Conservation (phyloP, 768 basidiomycete genomes). For the Boletellus sp. region DNA sequence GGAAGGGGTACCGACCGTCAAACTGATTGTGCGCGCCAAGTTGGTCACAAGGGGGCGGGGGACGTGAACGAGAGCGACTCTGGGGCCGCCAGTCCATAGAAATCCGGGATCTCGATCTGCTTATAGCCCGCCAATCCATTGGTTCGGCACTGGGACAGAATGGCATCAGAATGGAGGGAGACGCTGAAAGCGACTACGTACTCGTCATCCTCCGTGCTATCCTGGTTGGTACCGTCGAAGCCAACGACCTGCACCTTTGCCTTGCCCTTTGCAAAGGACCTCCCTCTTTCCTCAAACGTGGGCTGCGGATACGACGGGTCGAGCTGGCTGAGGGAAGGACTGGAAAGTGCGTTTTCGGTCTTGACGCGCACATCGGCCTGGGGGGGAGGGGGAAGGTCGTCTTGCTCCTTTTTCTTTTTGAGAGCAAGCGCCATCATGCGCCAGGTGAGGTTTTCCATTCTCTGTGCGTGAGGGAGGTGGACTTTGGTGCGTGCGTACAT, state of each 20-base stretch:
- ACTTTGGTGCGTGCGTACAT: slow-evolving; percentile 91
- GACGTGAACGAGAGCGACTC: slow-evolving; percentile 74
- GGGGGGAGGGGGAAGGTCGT: slow-evolving; percentile 28
- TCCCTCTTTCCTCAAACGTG: slow-evolving; percentile 55
- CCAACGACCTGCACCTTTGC: slow-evolving; percentile 73
- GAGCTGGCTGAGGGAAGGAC: neutral
- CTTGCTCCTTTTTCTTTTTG: slow-evolving; percentile 82
- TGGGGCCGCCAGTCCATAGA: slow-evolving; percentile 90
- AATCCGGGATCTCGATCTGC: slow-evolving; percentile 84
- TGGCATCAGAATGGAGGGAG: slow-evolving; percentile 22
- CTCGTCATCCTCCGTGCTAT: slow-evolving; percentile 70
- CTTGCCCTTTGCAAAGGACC: slow-evolving; percentile 79
- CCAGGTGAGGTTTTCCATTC: slow-evolving; percentile 99
- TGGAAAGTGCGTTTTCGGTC: slow-evolving; percentile 13
- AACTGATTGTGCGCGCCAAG: slow-evolving; percentile 30
- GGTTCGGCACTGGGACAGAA: slow-evolving; percentile 42
- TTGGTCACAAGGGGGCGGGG: slow-evolving; percentile 59
- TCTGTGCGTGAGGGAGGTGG: slow-evolving; percentile 83
- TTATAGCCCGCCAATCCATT: slow-evolving; percentile 95
- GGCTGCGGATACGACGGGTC: slow-evolving; percentile 1
- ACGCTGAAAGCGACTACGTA: slow-evolving; percentile 40
- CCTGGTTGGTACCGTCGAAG: slow-evolving; percentile 74
- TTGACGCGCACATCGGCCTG: slow-evolving; percentile 19
- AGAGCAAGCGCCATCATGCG: slow-evolving; percentile 96
- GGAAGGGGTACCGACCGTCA: slow-evolving; percentile 47